Evolutionary conservation across 768 basidiomycete species (phyloP), one percentile per base, ranked within the genome.

Genomic region (Gloeophyllum trabeum): DNA sequence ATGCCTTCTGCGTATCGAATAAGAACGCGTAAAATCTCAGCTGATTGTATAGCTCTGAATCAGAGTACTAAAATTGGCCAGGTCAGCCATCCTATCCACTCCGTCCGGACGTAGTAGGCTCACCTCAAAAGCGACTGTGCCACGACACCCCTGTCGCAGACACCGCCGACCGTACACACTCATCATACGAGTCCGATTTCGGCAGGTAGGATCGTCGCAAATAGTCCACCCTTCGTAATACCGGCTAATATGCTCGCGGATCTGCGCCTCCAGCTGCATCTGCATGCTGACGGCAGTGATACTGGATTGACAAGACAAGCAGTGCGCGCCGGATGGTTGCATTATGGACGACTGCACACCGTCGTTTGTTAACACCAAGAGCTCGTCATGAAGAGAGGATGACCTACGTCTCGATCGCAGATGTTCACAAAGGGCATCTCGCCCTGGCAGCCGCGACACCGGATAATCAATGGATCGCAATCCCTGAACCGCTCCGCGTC

Each of bases 161-260:
- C 96, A 99, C 39, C 81, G 67, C 24, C 79, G 73, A 4, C 90
- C 92, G 57, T 91, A 93, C 1, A 97, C 89, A 25, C 85, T 70
- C 88, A 97, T 94, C 72, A 81, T 86, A 16, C 96, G 70, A n/a
- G 94, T 92, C 26, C 86, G 73, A 46, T 78, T 70, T 6, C 75
- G 75, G 54, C 96, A 99, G 0, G 81, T 82, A 18, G 75, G 65
- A 47, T 97, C 96, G 51, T 91, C 74, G 61, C 96, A 99, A 4
- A 83, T 63, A 1, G 75, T 81, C 86, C 87, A 93, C 1, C 80
- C 79, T 52, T 96, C 78, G 54, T 99, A 98, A 60, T 93, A 97
- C 51, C 69, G 73, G 5, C 67, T 63, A 39, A 99, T 82, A 47
- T 75, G 76, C 2, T 71, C 61, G 1, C 93, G 78, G 40, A 97